Evolutionary conservation across 768 basidiomycete species (phyloP).

Genomic region (Punctularia strigosozonata): DNA sequence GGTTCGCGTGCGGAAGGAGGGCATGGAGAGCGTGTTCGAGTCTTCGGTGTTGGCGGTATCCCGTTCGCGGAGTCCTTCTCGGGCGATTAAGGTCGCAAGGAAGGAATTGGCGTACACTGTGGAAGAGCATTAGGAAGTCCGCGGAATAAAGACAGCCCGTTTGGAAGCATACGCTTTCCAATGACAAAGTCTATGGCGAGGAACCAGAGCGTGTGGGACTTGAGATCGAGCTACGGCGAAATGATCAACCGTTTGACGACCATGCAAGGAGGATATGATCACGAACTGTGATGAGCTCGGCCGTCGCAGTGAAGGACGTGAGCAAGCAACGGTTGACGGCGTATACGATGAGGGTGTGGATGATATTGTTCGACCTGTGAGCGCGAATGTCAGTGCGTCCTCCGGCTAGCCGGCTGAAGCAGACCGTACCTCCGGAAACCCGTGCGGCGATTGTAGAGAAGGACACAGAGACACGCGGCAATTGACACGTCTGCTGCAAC

Average conservation of each 20-base stretch:
- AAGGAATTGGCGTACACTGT: no score
- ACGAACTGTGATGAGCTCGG: constrained; percentile 13
- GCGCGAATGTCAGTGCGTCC: neutral
- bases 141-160: no score
- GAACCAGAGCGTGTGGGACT: constrained; percentile 33
- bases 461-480: constrained; percentile 26
- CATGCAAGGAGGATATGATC: neutral
- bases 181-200: constrained; percentile 38
- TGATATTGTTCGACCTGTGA: constrained; percentile 27
- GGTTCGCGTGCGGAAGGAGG: no score
- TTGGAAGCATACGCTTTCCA: constrained; percentile 30
- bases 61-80: no score
- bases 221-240: constrained; percentile 22
- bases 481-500: constrained; percentile 35
- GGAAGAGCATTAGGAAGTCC: no score
- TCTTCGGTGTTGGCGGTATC: no score
- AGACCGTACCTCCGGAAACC: constrained; percentile 20
- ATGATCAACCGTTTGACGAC: constrained; percentile 11
- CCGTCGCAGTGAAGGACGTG: no score
- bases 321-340: constrained; percentile 38
- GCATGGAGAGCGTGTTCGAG: no score
- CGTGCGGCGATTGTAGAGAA: constrained; percentile 28
- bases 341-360: constrained; percentile 33
- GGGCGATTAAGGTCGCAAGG: no score
- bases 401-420: neutral